These are phyloP conservation scores for Paecilomyces sp. DNA, from an alignment of 2,329 filamentous ascomycete genomes.

Conservation along the genomic window DNA sequence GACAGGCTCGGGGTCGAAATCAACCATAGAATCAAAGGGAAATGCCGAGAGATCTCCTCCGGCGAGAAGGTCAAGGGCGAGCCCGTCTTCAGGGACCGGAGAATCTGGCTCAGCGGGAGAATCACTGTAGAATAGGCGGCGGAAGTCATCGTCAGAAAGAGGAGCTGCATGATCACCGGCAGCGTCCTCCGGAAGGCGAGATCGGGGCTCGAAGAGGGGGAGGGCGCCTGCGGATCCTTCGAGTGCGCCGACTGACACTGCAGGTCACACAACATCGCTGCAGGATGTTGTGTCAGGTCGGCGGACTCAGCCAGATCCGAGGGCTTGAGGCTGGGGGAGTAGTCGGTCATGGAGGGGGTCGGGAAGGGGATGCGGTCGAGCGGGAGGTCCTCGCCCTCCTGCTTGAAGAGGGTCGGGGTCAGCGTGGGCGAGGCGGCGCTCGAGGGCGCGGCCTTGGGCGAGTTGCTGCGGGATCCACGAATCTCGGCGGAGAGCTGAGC, in stretches of 20 bases:
- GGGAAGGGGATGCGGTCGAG: conserved; percentile 35
- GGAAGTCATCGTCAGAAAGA: conserved; percentile 64
- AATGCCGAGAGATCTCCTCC: conserved; percentile 43
- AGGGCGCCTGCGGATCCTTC: conserved; percentile 42
- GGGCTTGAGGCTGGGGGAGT: conserved; percentile 33
- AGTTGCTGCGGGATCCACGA: conserved; percentile 31
- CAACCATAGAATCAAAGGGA: conserved; percentile 49
- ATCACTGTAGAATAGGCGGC: conserved; percentile 53
- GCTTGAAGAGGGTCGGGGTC: conserved; percentile 36
- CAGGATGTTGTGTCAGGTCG: conserved; percentile 99
- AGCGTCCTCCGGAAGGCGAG: conserved; percentile 41
- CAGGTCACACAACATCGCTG: conserved; percentile 99
- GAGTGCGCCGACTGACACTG: conserved; percentile 86
- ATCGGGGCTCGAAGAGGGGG: conserved; percentile 33
- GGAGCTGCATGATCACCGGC: conserved; percentile 55
- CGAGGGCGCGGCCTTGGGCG: conserved; percentile 30
- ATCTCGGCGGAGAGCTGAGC: conserved; percentile 43
- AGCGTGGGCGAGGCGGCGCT: conserved; percentile 31
- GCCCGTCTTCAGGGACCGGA: conserved; percentile 68
- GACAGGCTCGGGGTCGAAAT: conserved; percentile 46
- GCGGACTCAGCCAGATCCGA: conserved; percentile 51
- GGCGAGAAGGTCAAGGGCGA: conserved; percentile 63
- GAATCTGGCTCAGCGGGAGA: conserved; percentile 63
- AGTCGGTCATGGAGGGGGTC: conserved; percentile 30
- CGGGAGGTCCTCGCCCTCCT: conserved; percentile 35